Evolutionary conservation across 352 stramenopile species (phyloP).

Genomic region (Stramenopiles sp.): DNA sequence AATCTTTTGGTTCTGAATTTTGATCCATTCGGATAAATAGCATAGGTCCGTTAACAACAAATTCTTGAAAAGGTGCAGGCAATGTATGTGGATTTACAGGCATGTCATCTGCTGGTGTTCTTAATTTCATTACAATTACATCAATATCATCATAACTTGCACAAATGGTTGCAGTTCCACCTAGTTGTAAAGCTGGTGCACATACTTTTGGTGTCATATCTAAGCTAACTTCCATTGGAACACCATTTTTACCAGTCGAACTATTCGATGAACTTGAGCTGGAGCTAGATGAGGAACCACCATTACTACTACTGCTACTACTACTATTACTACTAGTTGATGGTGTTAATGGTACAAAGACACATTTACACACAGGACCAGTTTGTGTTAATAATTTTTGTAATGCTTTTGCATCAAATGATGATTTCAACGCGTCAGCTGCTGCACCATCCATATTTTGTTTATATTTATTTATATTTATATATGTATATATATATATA

Average conservation of each 20-base stretch:
- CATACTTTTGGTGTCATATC: background rate
- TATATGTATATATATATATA: too few species aligned
- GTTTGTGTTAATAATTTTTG: background rate
- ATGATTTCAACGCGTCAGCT: background rate
- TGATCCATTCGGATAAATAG: background rate
- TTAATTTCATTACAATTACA: background rate
- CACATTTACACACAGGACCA: background rate
- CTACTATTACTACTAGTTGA: too few species aligned
- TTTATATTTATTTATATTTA: background rate
- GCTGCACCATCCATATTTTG: background rate
- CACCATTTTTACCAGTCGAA: background rate
- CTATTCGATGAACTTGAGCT: background rate
- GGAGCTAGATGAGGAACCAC: background rate
- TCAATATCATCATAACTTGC: background rate
- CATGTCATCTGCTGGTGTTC: background rate
- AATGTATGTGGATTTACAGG: background rate
- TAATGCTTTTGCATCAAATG: background rate
- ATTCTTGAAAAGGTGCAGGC: background rate
- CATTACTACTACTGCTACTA: too few species aligned
- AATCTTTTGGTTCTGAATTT: background rate
- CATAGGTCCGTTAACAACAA: background rate
- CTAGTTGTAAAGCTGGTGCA: background rate
- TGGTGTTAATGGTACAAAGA: background rate
- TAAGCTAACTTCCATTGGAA: background rate
- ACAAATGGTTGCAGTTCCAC: background rate